Percentiles rank a stretch among this genome's conserved stretches.
Evolutionary conservation across 2,329 filamentous ascomycete species (phyloP).

Genomic region (Beauveria scarabaeidicola): DNA sequence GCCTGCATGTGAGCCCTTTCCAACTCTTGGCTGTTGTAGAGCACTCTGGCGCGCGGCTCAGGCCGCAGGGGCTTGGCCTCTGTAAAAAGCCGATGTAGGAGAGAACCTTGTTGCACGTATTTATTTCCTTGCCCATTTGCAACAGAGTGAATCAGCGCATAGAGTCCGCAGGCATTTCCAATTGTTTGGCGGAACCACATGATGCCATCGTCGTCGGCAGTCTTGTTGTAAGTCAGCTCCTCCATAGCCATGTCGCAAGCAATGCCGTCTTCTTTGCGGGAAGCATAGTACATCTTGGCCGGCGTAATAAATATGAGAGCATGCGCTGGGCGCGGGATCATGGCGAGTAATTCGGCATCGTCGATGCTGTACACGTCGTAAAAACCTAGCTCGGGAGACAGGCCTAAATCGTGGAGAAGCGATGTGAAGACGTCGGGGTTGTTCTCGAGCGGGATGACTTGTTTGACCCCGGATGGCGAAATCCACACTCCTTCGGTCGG

Average conservation of each 20-base stretch:
- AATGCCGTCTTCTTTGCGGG: slow-evolving; percentile 22
- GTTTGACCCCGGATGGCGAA: slow-evolving; percentile 24
- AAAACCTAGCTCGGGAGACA: slow-evolving; percentile 61
- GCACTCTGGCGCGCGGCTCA: slow-evolving; percentile 52
- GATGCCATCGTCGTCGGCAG: slow-evolving; percentile 48
- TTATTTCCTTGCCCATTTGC: slow-evolving; percentile 57
- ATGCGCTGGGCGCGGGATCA: slow-evolving; percentile 62
- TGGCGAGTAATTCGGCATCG: slow-evolving; percentile 64
- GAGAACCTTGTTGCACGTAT: slow-evolving; percentile 44
- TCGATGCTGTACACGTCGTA: slow-evolving; percentile 77
- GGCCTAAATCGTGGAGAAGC: slow-evolving; percentile 62
- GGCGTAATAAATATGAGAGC: slow-evolving; percentile 78
- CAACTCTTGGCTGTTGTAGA: slow-evolving; percentile 62
- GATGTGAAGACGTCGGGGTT: slow-evolving; percentile 73
- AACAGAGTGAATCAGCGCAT: slow-evolving; percentile 65
- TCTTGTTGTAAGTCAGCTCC: slow-evolving; percentile 24
- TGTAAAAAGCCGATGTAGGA: slow-evolving; percentile 49
- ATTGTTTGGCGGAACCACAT: slow-evolving; percentile 85
- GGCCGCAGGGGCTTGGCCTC: slow-evolving; percentile 55
- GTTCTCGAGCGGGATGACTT: slow-evolving; percentile 38
- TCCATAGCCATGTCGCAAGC: slow-evolving; percentile 16
- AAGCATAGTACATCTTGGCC: slow-evolving; percentile 38
- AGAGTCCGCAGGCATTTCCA: slow-evolving; percentile 71
- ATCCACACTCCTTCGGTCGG: slow-evolving; percentile 22
- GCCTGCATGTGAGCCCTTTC: slow-evolving; percentile 67